phyloP scores from a whole-genome alignment of 345 rosid genomes.

The Gossypium herbaceum region DNA sequence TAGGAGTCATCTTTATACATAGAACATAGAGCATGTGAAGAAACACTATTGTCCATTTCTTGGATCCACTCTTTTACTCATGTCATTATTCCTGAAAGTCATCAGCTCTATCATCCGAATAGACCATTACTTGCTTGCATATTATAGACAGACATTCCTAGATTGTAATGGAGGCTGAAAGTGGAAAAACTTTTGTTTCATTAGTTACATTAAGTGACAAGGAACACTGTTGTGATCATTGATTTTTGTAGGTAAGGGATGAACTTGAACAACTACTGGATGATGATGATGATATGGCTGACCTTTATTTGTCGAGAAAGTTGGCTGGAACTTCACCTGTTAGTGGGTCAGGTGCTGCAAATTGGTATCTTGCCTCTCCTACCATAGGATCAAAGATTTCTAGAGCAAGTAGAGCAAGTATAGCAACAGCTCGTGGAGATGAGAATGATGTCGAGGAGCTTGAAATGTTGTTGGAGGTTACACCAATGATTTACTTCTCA shows the following conservation, averaged over 20 bases:
- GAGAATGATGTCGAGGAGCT: slow-evolving; percentile 98
- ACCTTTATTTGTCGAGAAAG: slow-evolving; percentile 90
- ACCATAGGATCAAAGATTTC: slow-evolving; percentile 90
- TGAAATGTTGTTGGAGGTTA: slow-evolving; percentile 97
- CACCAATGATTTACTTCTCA: not conserved
- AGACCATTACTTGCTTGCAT: too few relatives aligned
- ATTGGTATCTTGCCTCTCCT: slow-evolving; percentile 82
- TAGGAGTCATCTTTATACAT: too few relatives aligned
- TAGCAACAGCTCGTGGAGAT: slow-evolving; percentile 76
- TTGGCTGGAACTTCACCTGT: slow-evolving; percentile 60
- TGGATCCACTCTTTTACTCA: too few relatives aligned
- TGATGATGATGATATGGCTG: slow-evolving; percentile 99
- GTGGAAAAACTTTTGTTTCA: not conserved
- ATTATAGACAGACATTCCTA: not conserved
- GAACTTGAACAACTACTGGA: slow-evolving; percentile 92
- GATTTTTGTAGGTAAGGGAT: slow-evolving; percentile 71
- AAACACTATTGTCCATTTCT: too few relatives aligned
- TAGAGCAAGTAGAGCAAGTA: slow-evolving; percentile 84
- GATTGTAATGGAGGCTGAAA: not conserved
- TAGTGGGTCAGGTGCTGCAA: slow-evolving; percentile 67
- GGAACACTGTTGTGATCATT: slow-evolving; percentile 5
- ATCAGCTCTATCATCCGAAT: too few relatives aligned
- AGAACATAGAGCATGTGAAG: too few relatives aligned
- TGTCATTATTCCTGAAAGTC: too few relatives aligned
- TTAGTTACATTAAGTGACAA: not conserved